Base-by-base conservation (phyloP, 2,329 filamentous ascomycete species). In the Dryadomyces sulphureus region DNA sequence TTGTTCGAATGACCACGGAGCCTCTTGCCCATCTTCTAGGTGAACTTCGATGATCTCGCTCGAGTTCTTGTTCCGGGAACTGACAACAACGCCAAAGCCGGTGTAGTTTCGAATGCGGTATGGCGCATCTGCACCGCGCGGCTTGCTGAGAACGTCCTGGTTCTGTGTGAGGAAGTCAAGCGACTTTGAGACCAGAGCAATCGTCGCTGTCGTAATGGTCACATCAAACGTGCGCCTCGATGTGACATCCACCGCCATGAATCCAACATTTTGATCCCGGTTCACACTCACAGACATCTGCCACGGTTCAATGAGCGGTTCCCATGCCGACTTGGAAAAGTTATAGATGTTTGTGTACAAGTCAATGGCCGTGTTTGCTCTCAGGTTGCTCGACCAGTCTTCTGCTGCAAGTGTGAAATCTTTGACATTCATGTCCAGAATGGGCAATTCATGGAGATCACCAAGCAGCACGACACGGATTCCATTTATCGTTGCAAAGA, bases 261-360 rank as follows among this genome's bases (percentile, higher is more conserved):
- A 70, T 34, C 90, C 84, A 0, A 81, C 84, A 38, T 77, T 73
- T 22, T 79, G 72, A 48, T 92, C 81, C 55, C 81, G 89, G 1
- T 84, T 79, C 60, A 96, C 77, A 51, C 93, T 86, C 54, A 98
- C 79, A 2, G 88, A 88, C n/a, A 96, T 71, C 53, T 90, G 80
- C 92, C 92, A 98, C 7, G 93, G 93, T 60, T 98, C 92, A 22
- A 98, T 78, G 30, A 98, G 66, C 3, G 92, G 92, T 61, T 98
- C 92, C 92, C 92, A 98, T 4, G 88, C 87, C 0, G 92, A 98
- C 61, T 98, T 98, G 14, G 92, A 92, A 64, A 98, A 98, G 63
- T 98, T 98, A 70, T 94, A 98, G 22, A 98, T 82, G 56, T 96
- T 98, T 55, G 93, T 77, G 62, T 94, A 94, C 52, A 90, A 87